Conservation (phyloP, 805 yeast genomes). For the Kluyveromyces aestuarii region DNA sequence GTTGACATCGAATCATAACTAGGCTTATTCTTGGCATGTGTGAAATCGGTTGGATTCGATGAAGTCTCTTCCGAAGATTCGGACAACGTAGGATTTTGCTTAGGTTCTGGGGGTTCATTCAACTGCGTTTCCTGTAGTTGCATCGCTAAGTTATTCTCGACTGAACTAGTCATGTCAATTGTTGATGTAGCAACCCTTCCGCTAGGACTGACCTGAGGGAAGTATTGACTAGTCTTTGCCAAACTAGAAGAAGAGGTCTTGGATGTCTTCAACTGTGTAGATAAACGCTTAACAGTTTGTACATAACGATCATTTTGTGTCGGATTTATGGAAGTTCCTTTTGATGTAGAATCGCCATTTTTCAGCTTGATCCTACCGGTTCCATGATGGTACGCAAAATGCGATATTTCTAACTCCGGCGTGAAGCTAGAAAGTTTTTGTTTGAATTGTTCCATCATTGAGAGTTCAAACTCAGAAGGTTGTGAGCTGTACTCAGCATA, state of each 20-base stretch:
- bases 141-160: not conserved
- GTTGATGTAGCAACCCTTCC: not conserved
- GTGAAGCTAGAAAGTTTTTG: slow-evolving; percentile 20
- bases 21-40: slow-evolving; percentile 18
- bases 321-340: not conserved
- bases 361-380: slow-evolving; percentile 24
- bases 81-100: slow-evolving; percentile 10
- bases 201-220: not conserved
- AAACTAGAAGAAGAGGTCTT: not conserved
- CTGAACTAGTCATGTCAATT: no score
- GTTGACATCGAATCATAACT: slow-evolving; percentile 28
- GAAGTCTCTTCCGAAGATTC: slow-evolving; percentile 19
- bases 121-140: not conserved
- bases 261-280: slow-evolving; percentile 14
- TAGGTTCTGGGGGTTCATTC: not conserved
- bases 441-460: slow-evolving; percentile 19
- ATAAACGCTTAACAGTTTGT: slow-evolving; percentile 22
- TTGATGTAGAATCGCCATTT: not conserved
- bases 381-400: slow-evolving; percentile 26
- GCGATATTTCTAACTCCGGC: slow-evolving; percentile 22
- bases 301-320: slow-evolving; percentile 8
- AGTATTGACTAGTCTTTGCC: not conserved
- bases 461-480: slow-evolving; percentile 21
- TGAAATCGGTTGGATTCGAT: slow-evolving; percentile 26
- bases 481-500: slow-evolving; percentile 20